Base-by-base conservation (phyloP, 306 rosid species). In the Trifolium subterraneum region DNA sequence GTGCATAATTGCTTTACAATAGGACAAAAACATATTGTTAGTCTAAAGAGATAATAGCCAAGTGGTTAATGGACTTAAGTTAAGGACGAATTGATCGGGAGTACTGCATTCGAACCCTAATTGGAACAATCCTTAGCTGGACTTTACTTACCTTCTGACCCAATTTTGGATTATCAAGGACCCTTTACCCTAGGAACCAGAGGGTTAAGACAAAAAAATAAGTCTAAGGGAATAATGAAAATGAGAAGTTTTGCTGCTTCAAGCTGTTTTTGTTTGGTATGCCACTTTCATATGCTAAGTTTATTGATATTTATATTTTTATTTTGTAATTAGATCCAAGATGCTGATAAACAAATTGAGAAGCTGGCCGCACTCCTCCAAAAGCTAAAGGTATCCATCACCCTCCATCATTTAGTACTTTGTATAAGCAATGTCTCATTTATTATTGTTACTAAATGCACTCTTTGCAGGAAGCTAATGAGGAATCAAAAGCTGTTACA, bases 401-500 rank as follows among this genome's bases (percentile, higher is more conserved):
- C 58, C 79, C 79, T 39, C 65, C 70, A 78, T 76, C 20, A 10
- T 66, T 66, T 56, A 59, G 29, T 61, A 55, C 39, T n/a, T 64
- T 44, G 33, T 44, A 77, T 45, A 55, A 75, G 65, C 71, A 68
- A 74, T 36, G 52, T 42, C 36, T 56, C 38, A 4, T 66, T 5
- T 44, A 56, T 71, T 81, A 33, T 68, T 45, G 33, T 72, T 18
- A 35, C 60, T 77, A 33, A 73, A 27, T n/a, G 35, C 59, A 41
- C 62, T 15, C 78, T 47, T 59, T 48, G 12, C 73, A 84, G 88
- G 88, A 81, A 72, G 97, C 97, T 70, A 94, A 94, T 45, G 97
- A 94, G 86, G 98, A 94, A 77, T 88, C 98, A 0, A 94, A 94
- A 70, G 56, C 97, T 77, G 97, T 90, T 55, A 94, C 98, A 20